phyloP scores from a whole-genome alignment of 1,284 basidiomycete species.

The Austroboletus niveus region DNA sequence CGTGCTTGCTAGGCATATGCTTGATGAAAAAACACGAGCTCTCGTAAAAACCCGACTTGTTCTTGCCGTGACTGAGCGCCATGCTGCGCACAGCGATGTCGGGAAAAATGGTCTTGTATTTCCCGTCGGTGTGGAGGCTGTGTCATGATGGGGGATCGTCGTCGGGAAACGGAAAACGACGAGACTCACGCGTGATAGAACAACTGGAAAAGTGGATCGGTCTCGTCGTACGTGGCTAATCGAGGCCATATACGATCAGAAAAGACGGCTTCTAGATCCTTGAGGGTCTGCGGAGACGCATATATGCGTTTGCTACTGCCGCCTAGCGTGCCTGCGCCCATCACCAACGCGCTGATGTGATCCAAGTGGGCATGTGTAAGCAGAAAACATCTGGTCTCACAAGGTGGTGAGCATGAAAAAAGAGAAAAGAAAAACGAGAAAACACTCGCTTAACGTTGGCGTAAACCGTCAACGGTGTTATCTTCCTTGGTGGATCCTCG shows the following conservation, averaged over 20 bases:
- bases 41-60: slow-evolving; percentile 52
- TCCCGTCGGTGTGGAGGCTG: slow-evolving; percentile 45
- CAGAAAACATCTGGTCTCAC: slow-evolving; percentile 54
- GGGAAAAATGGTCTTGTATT: slow-evolving; percentile 51
- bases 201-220: slow-evolving; percentile 53
- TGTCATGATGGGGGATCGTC: background rate
- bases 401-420: background rate
- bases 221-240: slow-evolving; percentile 70
- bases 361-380: slow-evolving; percentile 83
- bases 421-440: background rate
- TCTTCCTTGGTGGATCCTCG: slow-evolving; percentile 9
- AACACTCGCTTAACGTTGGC: slow-evolving; percentile 32
- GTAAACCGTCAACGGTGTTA: slow-evolving; percentile 26
- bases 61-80: slow-evolving; percentile 69
- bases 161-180: background rate
- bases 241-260: slow-evolving; percentile 80
- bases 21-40: slow-evolving; percentile 77
- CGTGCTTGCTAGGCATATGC: slow-evolving; percentile 52
- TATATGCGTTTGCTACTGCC: slow-evolving; percentile 65
- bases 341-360: slow-evolving; percentile 72
- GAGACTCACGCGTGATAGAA: slow-evolving; percentile 57
- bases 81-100: slow-evolving; percentile 64
- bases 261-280: slow-evolving; percentile 73
- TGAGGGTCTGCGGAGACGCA: slow-evolving; percentile 58
- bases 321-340: slow-evolving; percentile 71